These are phyloP conservation scores for Rhizomucor pusillus DNA, from an alignment of 371 early-diverging fungal species.

Conservation along the genomic window DNA sequence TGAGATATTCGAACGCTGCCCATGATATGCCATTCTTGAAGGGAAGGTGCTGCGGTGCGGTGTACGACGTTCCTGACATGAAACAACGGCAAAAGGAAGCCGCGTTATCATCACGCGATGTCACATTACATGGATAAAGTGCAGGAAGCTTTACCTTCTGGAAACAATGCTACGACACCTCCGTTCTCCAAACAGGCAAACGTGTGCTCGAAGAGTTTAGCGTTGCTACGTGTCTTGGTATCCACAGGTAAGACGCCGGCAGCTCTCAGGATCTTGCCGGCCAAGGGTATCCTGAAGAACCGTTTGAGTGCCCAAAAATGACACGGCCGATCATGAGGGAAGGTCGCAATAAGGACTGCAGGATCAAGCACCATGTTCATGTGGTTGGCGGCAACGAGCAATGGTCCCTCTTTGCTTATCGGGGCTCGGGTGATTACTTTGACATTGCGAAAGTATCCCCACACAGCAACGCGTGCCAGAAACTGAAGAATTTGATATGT, in stretches of 20 bases:
- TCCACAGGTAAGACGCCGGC: constrained; percentile 59
- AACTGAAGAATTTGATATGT: constrained; percentile 35
- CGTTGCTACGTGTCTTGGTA: constrained; percentile 53
- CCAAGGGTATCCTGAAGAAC: constrained; percentile 49
- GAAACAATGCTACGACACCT: constrained; percentile 55
- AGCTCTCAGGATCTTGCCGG: constrained; percentile 32
- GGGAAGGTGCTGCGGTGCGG: constrained; percentile 48
- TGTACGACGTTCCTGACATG: constrained; percentile 53
- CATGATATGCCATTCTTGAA: constrained; percentile 58
- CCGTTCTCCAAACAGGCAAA: constrained; percentile 44
- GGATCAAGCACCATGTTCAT: constrained; percentile 63
- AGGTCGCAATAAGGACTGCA: constrained; percentile 45
- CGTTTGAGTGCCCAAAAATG: constrained; percentile 62
- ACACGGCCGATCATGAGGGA: constrained; percentile 51
- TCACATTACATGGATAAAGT: too few species aligned
- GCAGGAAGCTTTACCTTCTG: constrained; percentile 42
- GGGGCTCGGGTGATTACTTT: constrained; percentile 35
- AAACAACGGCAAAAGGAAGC: background rate
- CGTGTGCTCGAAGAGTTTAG: constrained; percentile 49
- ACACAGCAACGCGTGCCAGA: constrained; percentile 38
- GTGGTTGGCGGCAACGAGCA: constrained; percentile 51
- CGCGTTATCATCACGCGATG: too few species aligned
- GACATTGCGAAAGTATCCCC: constrained; percentile 49
- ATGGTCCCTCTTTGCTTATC: constrained; percentile 35
- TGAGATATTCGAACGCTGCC: constrained; percentile 47